Percentiles rank a stretch among this genome's conserved stretches.
Conservation (phyloP, 768 basidiomycete genomes). For the Russula griseocarnosa region DNA sequence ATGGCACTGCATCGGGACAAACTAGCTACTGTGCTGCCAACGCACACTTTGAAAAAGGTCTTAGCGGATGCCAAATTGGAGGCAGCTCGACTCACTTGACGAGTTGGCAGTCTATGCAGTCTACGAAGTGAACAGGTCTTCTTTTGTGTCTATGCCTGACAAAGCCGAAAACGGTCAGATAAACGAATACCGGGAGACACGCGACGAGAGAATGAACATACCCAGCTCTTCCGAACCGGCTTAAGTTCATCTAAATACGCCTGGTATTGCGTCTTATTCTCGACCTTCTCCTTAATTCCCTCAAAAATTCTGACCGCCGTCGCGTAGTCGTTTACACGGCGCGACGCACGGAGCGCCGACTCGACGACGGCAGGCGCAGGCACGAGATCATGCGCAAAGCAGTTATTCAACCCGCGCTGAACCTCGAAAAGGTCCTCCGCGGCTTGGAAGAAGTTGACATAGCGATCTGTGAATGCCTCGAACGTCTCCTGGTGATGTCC, state of each 20-base stretch:
- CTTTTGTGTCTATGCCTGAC: conserved; percentile 57
- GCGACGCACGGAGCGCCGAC: conserved; percentile 79
- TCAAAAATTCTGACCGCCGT: conserved; percentile 96
- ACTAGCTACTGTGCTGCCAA: conserved; percentile 25
- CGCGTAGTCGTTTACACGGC: conserved; percentile 94
- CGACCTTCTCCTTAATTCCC: conserved; percentile 95
- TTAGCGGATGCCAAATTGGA: not conserved
- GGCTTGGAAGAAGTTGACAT: conserved; percentile 87
- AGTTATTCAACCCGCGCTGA: conserved; percentile 98
- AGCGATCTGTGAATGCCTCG: conserved; percentile 91
- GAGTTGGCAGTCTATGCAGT: conserved; percentile 20
- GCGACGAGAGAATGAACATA: conserved; percentile 36
- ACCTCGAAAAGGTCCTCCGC: conserved; percentile 98
- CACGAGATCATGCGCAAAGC: conserved; percentile 97
- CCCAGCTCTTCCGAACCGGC: conserved; percentile 88
- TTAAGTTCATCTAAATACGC: conserved; percentile 90
- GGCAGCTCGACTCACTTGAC: conserved; percentile 3
- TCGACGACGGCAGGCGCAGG: conserved; percentile 80
- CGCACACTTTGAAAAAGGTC: conserved; percentile 3
- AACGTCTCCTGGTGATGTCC: conserved; percentile 87
- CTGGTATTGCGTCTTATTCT: conserved; percentile 94
- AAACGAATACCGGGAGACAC: not conserved
- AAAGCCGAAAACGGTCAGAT: conserved; percentile 2
- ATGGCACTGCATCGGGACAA: conserved; percentile 11
- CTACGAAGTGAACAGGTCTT: conserved; percentile 57